Base-by-base conservation (phyloP, 352 stramenopile species). In the Phytopythium sindhum region DNA sequence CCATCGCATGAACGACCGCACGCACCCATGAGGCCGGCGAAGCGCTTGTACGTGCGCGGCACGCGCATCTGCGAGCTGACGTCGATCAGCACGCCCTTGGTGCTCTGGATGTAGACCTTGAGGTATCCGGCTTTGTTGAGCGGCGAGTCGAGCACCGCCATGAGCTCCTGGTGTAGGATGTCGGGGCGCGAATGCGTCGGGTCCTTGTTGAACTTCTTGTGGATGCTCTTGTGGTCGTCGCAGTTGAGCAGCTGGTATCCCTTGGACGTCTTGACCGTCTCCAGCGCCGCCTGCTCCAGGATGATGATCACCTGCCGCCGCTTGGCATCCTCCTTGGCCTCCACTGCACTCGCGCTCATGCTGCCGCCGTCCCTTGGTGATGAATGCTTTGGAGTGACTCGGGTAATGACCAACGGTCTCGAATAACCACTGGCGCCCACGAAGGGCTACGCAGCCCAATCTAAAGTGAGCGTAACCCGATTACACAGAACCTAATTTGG, bases 181-280 rank as follows among this genome's bases (percentile, higher is more conserved):
- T 99, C 98, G 1, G 98, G 98, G 17, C 98, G 95, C 67, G 95
- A 99, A 51, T 97, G 84, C 68, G 96, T 97, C 26, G 97, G 97
- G 66, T 99, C 97, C 67, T 96, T 96, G 68, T 97, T 95, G 70
- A 97, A 91, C 70, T 98, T 98, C 68, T 97, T 97, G 72, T 98
- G 91, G 44, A 98, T 70, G 21, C 81, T 81, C 63, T 97, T 95
- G 77, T 99, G 98, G 84, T 99, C 98, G 76, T 99, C 98, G 70
- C 97, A 99, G 85, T 99, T 99, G 42, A 99, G 90, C 63, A 99
- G 84, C 81, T 99, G 96, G 73, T 99, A 99, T 54, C 98, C 93
- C 67, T 98, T 98, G 58, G 95, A 97, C 45, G 98, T 99, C 86
- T 99, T 99, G 37, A 99, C 97, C 31, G 97, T 99, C 88, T 99